Evolutionary conservation across 441 rosid species (phyloP), one percentile per base, ranked within the genome.

Genomic region (Raphanus hybrid): DNA sequence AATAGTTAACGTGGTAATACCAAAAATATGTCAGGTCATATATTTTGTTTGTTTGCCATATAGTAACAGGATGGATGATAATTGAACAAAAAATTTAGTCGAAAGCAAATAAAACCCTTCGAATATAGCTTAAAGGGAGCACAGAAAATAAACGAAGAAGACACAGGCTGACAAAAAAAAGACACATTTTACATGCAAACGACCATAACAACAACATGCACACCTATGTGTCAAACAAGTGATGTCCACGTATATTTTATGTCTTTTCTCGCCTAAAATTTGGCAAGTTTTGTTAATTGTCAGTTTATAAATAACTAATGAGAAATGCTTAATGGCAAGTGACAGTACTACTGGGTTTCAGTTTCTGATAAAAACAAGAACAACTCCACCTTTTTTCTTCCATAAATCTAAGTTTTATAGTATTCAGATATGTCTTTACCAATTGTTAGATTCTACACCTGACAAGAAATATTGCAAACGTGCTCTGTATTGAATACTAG

Each of bases 161-260:
- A 26, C 59, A 67, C 77, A 60, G 67, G 26, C 26, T 23, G 26
- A 23, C 26, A 23, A 23, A 23, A 23, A 23, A 29, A 57, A 3
- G 81, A 26, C 59, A 67, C 77, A 60, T 78, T 78, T 66, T 78
- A 67, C 81, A 78, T 78, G 77, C 81, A 67, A 67, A 67, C 48
- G 73, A 77, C 63, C 59, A 48, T 50, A 34, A 67, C 58, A 32
- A 67, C 59, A 65, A 18, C 71, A 64, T 20, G 23, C 23, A 29
- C 63, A 61, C 68, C 34, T 71, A 77, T 58, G 81, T 78, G 65
- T 27, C 81, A 52, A 78, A 67, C 74, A 78, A 73, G 81, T 73
- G 81, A 73, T 67, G 65, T 66, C 73, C 73, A 77, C 76, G 63
- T 71, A 76, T 18, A 5, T 27, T 16, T 23, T 27, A 78, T 66